Base-by-base conservation (phyloP, 495 filamentous ascomycete genomes). In the Aspergillus taichungensis region DNA sequence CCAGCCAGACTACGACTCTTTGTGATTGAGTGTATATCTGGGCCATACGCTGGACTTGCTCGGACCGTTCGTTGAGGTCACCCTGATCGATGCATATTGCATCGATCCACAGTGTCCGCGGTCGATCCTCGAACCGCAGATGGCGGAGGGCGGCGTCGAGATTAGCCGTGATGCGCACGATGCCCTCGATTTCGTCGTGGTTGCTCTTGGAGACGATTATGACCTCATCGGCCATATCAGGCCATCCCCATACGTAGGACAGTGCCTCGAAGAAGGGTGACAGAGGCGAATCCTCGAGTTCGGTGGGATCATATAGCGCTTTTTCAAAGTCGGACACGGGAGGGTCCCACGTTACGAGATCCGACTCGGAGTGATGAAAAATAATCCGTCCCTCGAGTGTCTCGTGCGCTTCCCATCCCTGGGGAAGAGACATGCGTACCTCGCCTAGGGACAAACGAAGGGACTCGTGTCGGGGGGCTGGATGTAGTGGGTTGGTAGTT, bases 1-100 rank as follows among this genome's bases (percentile, higher is more conserved):
- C 45, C 5, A 46, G 44, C 44, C 44, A 46, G 6, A 40, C 44
- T 11, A 46, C n/a, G n/a, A 46, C 35, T 8, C 36, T 18, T n/a
- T 33, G 10, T 5, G 44, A 34, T 32, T 32, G 37, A 1, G 34
- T 27, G 33, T 46, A 46, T 27, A 46, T 46, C 1, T 13, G 7
- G 11, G 13, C 8, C 44, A 46, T 40, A 5, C 13, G 8, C 35
- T 11, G 24, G 12, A 46, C 40, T 18, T 46, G 44, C 9, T 30
- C 11, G n/a, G 27, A 34, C 24, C 40, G 39, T 31, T 46, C 44
- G 6, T 9, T 6, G 0, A 31, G n/a, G n/a, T 40, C 30, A 4
- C 28, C 12, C 18, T 39, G 40, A 33, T 44, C 30, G 32, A 37
- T 49, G 32, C 34, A 43, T 18, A 49, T 29, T 5, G 43, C 43